These are phyloP conservation scores for Chytriomyces confervae DNA, from an alignment of 192 early-diverging fungal species.

Conservation along the genomic window DNA sequence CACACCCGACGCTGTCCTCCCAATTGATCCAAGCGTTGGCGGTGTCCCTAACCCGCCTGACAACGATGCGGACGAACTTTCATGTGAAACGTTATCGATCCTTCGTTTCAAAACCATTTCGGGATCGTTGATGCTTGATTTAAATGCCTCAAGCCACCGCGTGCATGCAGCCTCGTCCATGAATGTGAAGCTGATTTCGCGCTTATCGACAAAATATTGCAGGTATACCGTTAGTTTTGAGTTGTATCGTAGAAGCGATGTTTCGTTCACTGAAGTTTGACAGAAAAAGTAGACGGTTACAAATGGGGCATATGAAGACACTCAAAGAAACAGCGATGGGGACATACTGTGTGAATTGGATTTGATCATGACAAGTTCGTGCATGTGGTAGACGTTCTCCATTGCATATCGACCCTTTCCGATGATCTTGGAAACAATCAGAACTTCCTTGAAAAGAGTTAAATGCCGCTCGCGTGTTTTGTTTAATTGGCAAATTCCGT, in stretches of 20 bases:
- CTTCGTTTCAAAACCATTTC: conserved; percentile 26
- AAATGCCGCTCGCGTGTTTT: conserved; percentile 58
- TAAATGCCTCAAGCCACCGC: conserved; percentile 27
- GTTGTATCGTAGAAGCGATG: conserved; percentile 6
- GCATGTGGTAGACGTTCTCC: conserved; percentile 40
- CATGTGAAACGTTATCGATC: not conserved
- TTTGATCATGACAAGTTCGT: conserved; percentile 33
- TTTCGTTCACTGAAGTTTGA: too few relatives aligned
- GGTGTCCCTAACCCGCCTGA: too few relatives aligned
- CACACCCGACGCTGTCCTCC: conserved; percentile 15
- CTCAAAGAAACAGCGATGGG: not conserved
- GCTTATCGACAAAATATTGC: conserved; percentile 22
- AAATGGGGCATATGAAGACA: not conserved
- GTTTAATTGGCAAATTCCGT: conserved; percentile 46
- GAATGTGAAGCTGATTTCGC: conserved; percentile 27
- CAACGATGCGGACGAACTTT: not conserved
- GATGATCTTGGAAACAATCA: conserved; percentile 55
- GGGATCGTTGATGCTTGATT: conserved; percentile 31
- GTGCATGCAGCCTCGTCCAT: not conserved
- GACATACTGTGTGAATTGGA: conserved; percentile 12
- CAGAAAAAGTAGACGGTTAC: too few relatives aligned
- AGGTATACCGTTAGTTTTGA: conserved; percentile 11
- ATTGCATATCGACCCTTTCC: conserved; percentile 44
- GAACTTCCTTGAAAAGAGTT: conserved; percentile 53
- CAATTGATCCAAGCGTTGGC: conserved; percentile 10